A percentile compares a stretch with the other conserved stretches of the same genome.
Conservation (phyloP, 805 yeast genomes). For the Candida coquimbonensis region DNA sequence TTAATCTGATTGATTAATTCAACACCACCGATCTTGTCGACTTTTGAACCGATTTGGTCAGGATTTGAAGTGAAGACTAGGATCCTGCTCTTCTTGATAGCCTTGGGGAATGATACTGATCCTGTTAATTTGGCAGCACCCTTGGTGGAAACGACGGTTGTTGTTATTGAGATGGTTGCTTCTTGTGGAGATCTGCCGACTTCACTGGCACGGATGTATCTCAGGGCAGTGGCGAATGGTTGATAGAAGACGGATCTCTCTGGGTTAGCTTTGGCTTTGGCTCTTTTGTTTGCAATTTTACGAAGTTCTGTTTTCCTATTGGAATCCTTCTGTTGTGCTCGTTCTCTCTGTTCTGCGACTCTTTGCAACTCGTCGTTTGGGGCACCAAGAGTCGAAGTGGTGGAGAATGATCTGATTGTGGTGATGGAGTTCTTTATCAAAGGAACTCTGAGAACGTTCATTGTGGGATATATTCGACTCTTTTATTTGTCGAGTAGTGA, state of each 20-base stretch:
- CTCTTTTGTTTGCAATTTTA: constrained; percentile 29
- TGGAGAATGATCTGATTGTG: constrained; percentile 11
- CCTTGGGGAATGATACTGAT: constrained; percentile 61
- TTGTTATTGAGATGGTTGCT: constrained; percentile 61
- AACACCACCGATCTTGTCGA: constrained; percentile 62
- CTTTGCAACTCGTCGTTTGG: constrained; percentile 24
- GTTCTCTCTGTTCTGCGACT: constrained; percentile 24
- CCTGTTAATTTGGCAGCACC: constrained; percentile 77
- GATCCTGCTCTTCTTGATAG: constrained; percentile 57
- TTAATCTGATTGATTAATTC: constrained; percentile 60
- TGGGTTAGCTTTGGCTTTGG: constrained; percentile 35
- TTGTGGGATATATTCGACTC: too few relatives aligned
- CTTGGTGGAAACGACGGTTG: constrained; percentile 60
- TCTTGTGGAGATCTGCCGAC: constrained; percentile 75
- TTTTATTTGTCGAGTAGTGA: too few relatives aligned
- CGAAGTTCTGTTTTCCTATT: constrained; percentile 29
- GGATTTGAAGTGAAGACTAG: constrained; percentile 61
- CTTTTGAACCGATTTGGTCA: constrained; percentile 42
- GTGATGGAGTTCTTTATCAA: neutral
- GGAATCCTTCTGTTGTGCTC: constrained; percentile 20
- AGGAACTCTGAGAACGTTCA: neutral
- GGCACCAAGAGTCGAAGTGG: constrained; percentile 7
- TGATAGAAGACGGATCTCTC: constrained; percentile 55
- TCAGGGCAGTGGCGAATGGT: constrained; percentile 65
- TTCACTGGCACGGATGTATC: constrained; percentile 81